These are phyloP conservation scores for Lasiodiplodia sp. DNA, from an alignment of 2,329 filamentous ascomycete species.

Conservation along the genomic window DNA sequence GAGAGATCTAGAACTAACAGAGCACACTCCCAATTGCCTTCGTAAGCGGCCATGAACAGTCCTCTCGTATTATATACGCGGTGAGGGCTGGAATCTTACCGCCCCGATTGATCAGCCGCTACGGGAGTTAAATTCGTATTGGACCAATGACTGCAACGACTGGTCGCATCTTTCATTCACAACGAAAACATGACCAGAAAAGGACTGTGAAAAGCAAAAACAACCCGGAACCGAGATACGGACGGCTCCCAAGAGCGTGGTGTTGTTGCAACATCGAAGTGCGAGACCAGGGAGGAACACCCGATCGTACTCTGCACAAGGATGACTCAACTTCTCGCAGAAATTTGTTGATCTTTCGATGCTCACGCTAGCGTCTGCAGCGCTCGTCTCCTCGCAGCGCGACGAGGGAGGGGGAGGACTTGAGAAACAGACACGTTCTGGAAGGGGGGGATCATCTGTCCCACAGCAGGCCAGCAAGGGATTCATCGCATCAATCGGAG, in stretches of 20 bases:
- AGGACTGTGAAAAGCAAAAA: neutral
- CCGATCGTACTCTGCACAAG: neutral
- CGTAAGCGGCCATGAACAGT: neutral
- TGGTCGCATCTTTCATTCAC: neutral
- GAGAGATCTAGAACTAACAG: constrained; percentile 1
- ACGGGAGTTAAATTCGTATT: neutral
- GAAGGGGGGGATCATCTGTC: constrained; percentile 8
- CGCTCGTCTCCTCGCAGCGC: neutral
- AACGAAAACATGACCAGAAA: neutral
- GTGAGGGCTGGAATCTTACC: constrained; percentile 3
- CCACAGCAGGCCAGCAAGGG: constrained; percentile 6
- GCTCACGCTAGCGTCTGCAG: constrained; percentile 2
- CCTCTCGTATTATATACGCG: neutral
- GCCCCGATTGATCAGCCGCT: neutral
- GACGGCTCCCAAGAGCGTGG: neutral
- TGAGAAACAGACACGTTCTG: constrained; percentile 11
- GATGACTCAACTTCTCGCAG: neutral
- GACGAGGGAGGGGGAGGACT: neutral
- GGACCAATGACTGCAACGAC: neutral
- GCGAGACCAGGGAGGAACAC: neutral
- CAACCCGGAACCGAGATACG: neutral
- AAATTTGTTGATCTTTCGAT: constrained; percentile 1
- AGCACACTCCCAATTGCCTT: neutral
- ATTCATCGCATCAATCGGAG: constrained; percentile 8
- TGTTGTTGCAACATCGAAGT: neutral